Conservation (phyloP, 2,329 filamentous ascomycete genomes). For the Penicillium concentricum region DNA sequence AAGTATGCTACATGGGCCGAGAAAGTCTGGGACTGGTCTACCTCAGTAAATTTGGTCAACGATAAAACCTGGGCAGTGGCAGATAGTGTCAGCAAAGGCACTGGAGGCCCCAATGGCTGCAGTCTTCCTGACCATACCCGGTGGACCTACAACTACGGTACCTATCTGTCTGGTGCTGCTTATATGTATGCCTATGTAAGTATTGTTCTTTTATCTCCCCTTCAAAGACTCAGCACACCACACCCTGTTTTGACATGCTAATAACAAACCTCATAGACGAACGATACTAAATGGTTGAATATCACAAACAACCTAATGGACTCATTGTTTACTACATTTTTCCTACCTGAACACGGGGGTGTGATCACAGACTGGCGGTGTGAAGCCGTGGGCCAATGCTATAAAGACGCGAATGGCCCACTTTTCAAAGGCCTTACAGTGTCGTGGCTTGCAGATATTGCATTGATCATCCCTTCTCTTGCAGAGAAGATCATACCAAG, state of each 20-base stretch:
- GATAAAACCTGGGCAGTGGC: slow-evolving; percentile 59
- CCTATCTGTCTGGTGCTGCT: slow-evolving; percentile 52
- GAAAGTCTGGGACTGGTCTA: slow-evolving; percentile 62
- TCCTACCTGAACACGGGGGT: not conserved
- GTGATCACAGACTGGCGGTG: slow-evolving; percentile 29
- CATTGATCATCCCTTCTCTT: slow-evolving; percentile 61
- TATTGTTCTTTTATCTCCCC: not conserved
- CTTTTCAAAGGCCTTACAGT: slow-evolving; percentile 71
- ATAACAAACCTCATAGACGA: not conserved
- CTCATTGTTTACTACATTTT: not conserved
- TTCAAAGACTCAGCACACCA: not conserved
- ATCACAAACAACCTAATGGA: slow-evolving; percentile 1
- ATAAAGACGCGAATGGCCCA: slow-evolving; percentile 60
- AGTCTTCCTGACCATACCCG: slow-evolving; percentile 60
- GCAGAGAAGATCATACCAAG: slow-evolving; percentile 55
- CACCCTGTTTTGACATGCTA: not conserved
- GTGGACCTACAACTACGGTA: slow-evolving; percentile 65
- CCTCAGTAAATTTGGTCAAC: slow-evolving; percentile 57
- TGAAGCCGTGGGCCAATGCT: slow-evolving; percentile 61
- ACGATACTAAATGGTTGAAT: not conserved
- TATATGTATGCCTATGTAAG: slow-evolving; percentile 4
- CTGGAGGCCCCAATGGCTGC: slow-evolving; percentile 53
- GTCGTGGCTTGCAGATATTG: slow-evolving; percentile 61
- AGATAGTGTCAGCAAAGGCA: slow-evolving; percentile 55
- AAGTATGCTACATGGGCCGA: slow-evolving; percentile 64